phyloP scores from a whole-genome alignment of 345 rosid species.

The Iberis pinnata region DNA sequence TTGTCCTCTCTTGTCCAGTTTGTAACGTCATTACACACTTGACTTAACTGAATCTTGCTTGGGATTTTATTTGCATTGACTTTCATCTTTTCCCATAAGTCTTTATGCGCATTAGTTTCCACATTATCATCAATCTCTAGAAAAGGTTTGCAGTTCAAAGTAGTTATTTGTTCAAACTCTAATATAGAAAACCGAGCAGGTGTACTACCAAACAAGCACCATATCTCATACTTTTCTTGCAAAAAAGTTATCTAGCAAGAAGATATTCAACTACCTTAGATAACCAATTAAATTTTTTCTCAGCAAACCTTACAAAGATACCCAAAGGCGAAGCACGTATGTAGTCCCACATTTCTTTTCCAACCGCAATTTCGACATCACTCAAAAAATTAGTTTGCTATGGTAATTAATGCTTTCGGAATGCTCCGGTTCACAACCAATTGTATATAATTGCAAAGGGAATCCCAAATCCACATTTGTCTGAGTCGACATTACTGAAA shows the following conservation, averaged over 20 bases:
- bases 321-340: neutral
- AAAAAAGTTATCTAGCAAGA: neutral
- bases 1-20: neutral
- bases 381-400: neutral
- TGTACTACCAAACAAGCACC: constrained; percentile 2
- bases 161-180: neutral
- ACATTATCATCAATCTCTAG: neutral
- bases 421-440: neutral
- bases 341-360: neutral
- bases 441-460: no score
- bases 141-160: neutral
- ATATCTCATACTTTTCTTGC: neutral
- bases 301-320: neutral
- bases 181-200: neutral
- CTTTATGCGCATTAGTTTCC: neutral
- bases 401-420: neutral
- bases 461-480: no score
- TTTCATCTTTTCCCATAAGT: neutral
- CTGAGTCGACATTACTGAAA: no score
- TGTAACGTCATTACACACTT: neutral
- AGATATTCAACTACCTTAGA: neutral
- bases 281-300: neutral
- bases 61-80: neutral
- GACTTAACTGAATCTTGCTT: neutral
- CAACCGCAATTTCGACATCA: neutral